Evolutionary conservation across 371 early-diverging fungal genomes (phyloP).

Genomic region (Mucor lusitanicus): DNA sequence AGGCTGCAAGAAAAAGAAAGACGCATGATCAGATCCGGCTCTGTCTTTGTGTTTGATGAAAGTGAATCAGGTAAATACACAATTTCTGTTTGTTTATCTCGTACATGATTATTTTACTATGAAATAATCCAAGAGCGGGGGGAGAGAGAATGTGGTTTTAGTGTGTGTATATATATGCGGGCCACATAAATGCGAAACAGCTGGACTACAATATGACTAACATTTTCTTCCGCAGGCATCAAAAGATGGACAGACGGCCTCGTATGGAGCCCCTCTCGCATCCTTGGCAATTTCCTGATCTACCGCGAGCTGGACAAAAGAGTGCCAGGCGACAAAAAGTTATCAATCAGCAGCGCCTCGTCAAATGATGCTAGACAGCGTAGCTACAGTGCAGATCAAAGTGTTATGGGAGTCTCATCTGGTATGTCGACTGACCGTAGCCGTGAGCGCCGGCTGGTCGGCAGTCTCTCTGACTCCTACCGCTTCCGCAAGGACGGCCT

Average conservation of each 20-base stretch:
- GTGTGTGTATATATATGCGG: neutral
- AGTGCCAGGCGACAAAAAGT: conserved; percentile 33
- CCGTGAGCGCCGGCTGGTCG: conserved; percentile 59
- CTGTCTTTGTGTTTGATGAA: conserved; percentile 79
- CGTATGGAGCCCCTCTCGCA: conserved; percentile 76
- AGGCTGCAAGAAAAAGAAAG: conserved; percentile 75
- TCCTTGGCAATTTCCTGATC: conserved; percentile 64
- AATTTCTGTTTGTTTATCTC: neutral
- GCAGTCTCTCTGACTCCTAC: conserved; percentile 65
- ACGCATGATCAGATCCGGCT: conserved; percentile 65
- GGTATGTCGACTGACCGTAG: conserved; percentile 30
- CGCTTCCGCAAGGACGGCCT: conserved; percentile 82
- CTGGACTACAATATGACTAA: conserved; percentile 1
- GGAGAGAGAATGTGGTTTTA: neutral
- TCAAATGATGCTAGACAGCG: conserved; percentile 33
- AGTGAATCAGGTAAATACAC: conserved; percentile 65
- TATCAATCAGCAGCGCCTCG: conserved; percentile 26
- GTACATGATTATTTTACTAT: neutral
- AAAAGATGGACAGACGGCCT: conserved; percentile 80
- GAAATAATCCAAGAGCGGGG: neutral
- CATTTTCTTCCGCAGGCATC: conserved; percentile 43
- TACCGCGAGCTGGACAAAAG: conserved; percentile 64
- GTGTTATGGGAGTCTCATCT: conserved; percentile 16
- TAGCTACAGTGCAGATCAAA: conserved; percentile 39
- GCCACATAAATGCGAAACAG: conserved; percentile 1